A percentile compares a stretch with the other conserved stretches of the same genome.
Conservation (phyloP, 2,329 filamentous ascomycete genomes). For the Fusarium liriodendri region DNA sequence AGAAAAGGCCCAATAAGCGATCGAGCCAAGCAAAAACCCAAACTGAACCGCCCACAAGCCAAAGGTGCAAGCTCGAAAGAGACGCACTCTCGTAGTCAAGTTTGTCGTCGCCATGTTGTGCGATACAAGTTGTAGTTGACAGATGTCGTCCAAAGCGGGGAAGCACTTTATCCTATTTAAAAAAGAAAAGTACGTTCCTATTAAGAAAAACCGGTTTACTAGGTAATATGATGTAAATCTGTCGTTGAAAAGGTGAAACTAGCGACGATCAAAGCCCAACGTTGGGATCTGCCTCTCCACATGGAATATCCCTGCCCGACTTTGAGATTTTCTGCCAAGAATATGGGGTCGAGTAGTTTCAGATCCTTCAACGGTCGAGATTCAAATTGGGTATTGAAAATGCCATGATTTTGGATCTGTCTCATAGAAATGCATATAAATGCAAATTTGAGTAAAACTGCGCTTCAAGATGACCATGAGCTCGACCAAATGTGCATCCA, state of each 20-base stretch:
- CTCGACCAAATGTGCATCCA: not conserved
- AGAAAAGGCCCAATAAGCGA: not conserved
- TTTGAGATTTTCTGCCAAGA: slow-evolving; percentile 5
- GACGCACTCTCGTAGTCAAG: not conserved
- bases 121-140: not conserved
- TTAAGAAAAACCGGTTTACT: not conserved
- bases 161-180: not conserved
- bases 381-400: not conserved
- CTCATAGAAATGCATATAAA: not conserved
- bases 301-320: slow-evolving; percentile 18
- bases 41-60: slow-evolving; percentile 25
- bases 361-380: not conserved
- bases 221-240: not conserved
- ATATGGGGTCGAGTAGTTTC: not conserved
- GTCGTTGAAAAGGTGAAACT: not conserved
- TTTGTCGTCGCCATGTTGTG: not conserved
- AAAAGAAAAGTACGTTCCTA: not conserved
- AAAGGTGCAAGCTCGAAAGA: slow-evolving; percentile 1
- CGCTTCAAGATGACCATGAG: not conserved
- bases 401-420: not conserved
- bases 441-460: not conserved
- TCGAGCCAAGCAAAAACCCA: not conserved
- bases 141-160: slow-evolving; percentile 2
- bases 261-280: slow-evolving; percentile 11
- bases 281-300: not conserved